Evolutionary conservation across 352 stramenopile species (phyloP).

Genomic region (Phytopythium cucurbitacearum): DNA sequence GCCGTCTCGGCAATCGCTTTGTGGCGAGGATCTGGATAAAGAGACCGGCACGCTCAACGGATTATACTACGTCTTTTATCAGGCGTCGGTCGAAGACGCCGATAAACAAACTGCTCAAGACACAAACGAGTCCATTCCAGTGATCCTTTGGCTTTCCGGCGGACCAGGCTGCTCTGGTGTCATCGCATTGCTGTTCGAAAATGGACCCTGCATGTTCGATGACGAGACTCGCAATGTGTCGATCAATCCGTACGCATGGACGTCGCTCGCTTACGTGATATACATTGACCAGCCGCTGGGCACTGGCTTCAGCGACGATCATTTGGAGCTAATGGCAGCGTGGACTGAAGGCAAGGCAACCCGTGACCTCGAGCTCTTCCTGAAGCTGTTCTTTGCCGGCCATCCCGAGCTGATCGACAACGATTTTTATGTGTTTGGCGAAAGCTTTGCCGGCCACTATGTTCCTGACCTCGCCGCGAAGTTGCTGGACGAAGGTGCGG

Average conservation of each 20-base stretch:
- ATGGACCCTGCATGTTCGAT: constrained; percentile 92
- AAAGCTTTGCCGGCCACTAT: constrained; percentile 95
- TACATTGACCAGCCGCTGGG: constrained; percentile 95
- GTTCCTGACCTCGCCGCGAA: constrained; percentile 86
- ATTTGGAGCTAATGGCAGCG: constrained; percentile 5
- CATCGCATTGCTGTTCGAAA: constrained; percentile 93
- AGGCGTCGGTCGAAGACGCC: constrained; percentile 22
- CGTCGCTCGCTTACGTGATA: constrained; percentile 92
- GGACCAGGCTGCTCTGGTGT: constrained; percentile 94
- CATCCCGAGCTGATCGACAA: constrained; percentile 32
- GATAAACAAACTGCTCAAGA: neutral
- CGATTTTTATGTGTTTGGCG: constrained; percentile 93
- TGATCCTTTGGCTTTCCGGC: constrained; percentile 96
- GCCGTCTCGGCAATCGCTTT: constrained; percentile 35
- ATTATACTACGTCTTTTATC: constrained; percentile 77
- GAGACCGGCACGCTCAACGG: constrained; percentile 57
- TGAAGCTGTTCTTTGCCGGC: constrained; percentile 48
- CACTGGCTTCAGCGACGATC: constrained; percentile 54
- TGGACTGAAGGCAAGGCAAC: constrained; percentile 54
- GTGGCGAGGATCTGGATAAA: constrained; percentile 51
- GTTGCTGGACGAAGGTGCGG: constrained; percentile 45
- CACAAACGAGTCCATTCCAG: constrained; percentile 29
- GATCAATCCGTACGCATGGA: constrained; percentile 95
- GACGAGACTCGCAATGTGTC: constrained; percentile 40
- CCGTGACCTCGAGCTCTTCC: constrained; percentile 41